Conservation (phyloP, 192 early-diverging fungal genomes). For the Entomortierella beljakovae region DNA sequence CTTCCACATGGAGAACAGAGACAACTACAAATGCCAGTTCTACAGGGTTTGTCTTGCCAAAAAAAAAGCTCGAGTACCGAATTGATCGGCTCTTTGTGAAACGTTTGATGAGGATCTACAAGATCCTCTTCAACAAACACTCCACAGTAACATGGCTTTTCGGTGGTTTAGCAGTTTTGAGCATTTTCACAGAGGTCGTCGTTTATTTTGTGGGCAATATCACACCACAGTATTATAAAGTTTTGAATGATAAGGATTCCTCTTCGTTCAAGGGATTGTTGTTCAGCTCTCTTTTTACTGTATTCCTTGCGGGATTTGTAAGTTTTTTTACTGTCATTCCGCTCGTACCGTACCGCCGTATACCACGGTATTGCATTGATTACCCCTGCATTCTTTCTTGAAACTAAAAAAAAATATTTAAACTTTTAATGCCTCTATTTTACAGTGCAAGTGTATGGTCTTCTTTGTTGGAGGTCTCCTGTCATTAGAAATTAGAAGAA, state of each 20-base stretch:
- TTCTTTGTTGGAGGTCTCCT: conserved; percentile 73
- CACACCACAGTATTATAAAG: conserved; percentile 80
- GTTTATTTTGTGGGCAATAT: conserved; percentile 79
- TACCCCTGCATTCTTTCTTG: not conserved
- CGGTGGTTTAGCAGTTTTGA: conserved; percentile 53
- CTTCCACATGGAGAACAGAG: not conserved
- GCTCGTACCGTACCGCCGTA: not conserved
- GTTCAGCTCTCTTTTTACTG: conserved; percentile 61
- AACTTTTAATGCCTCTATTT: not conserved
- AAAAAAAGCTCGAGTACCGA: conserved; percentile 36
- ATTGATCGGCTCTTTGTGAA: conserved; percentile 54
- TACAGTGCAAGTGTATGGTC: conserved; percentile 66
- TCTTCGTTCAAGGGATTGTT: conserved; percentile 71
- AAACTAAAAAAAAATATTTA: not conserved
- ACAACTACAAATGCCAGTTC: not conserved
- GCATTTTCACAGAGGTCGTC: conserved; percentile 59
- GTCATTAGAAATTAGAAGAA: conserved; percentile 68
- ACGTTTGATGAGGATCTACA: conserved; percentile 40
- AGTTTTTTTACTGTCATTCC: conserved; percentile 13
- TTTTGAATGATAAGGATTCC: conserved; percentile 73
- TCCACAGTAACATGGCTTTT: conserved; percentile 58
- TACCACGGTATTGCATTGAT: not conserved
- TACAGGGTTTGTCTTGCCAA: conserved; percentile 8
- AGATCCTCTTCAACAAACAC: conserved; percentile 32
- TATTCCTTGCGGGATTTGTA: conserved; percentile 71